Base-by-base conservation (phyloP, 805 yeast genomes). In the Ogataea nonfermentans region DNA sequence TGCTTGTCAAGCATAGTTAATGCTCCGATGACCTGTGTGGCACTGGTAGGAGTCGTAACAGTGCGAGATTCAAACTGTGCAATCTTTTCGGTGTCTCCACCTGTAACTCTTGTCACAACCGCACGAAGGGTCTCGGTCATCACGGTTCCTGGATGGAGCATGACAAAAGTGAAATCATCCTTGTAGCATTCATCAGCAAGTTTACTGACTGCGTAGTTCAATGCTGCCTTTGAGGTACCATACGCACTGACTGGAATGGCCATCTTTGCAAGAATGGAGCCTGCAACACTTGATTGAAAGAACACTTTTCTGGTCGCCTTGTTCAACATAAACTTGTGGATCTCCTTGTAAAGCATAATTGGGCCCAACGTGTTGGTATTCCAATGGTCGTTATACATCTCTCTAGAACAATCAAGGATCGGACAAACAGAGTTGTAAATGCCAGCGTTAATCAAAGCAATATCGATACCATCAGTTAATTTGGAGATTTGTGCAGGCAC, bases 361-460 rank as follows among this genome's bases (percentile, higher is more conserved):
- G 41, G 31, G 10, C 41, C 41, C 12, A 37, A 4, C 2, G 40
- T 19, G 22, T 36, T 36, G 15, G 28, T 29, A 16, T 7, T 20
- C 13, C 14, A 36, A 12, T 29, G 33, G 11, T 36, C 34, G 17
- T 24, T 6, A 11, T 6, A 31, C 3, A 11, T 11, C 13, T 37
- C 19, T 24, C 23, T 24, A 11, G 35, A 14, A 16, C 20, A n/a
- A 2, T 32, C 32, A 24, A 33, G 30, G 3, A 32, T 27, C 7
- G 8, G 9, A 10, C 13, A 14, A 7, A 24, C 14, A 10, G 19
- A 9, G n/a, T 8, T 12, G 10, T 4, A 32, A 9, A 31, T 13
- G n/a, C 37, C 46, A 4, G 37, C 40, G 25, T 43, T 42, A 9
- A 24, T 24, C 24, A 43, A 25, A 19, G 24, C 26, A 23, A 33